Conservation (phyloP, 345 rosid genomes). For the Citrus mangshanensis region DNA sequence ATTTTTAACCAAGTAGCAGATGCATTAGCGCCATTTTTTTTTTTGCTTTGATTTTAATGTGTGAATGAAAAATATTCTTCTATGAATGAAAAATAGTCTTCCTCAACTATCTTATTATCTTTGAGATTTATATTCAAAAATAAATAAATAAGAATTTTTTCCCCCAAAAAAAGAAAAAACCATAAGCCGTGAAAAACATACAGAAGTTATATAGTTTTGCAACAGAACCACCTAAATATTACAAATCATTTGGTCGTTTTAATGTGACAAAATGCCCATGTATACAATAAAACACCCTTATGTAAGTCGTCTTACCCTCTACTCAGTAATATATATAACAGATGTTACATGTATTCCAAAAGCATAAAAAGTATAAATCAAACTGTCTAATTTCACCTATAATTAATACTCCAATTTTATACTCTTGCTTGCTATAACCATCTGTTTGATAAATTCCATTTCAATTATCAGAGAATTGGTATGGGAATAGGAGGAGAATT, state of each 20-base stretch:
- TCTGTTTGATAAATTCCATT: background rate
- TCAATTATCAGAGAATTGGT: constrained; percentile 34
- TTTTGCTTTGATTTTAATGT: no score
- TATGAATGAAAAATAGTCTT: no score
- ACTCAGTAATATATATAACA: background rate
- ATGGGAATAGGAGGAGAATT: constrained; percentile 39
- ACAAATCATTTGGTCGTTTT: background rate
- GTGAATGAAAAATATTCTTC: no score
- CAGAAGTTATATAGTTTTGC: background rate
- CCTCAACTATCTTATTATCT: no score
- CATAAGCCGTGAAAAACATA: no score
- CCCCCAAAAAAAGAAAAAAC: no score
- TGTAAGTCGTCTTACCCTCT: background rate
- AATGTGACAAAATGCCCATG: background rate
- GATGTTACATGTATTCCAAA: background rate
- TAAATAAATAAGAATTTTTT: no score
- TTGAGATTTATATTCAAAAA: no score
- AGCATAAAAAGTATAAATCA: background rate
- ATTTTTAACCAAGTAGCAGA: no score
- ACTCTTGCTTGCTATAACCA: background rate
- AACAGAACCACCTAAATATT: background rate
- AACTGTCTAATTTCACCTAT: background rate
- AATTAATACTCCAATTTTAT: background rate
- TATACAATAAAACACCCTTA: background rate
- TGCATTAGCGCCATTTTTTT: no score